Evolutionary conservation across 345 rosid species (phyloP).

Genomic region (Eucalyptus sp.): DNA sequence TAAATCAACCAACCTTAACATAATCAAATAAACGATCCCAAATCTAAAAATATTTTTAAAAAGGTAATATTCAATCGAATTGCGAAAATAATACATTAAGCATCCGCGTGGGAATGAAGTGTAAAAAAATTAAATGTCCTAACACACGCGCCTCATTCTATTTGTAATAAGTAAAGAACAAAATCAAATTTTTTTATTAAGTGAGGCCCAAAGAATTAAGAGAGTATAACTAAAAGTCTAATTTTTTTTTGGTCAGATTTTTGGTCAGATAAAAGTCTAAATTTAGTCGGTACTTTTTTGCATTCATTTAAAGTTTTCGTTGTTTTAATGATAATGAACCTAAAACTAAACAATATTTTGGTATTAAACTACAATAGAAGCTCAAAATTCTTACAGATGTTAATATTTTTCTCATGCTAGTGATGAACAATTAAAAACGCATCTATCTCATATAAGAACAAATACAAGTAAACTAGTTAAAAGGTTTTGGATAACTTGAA

Average conservation of each 20-base stretch:
- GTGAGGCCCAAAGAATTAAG: neutral
- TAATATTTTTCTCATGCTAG: neutral
- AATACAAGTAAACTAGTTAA: neutral
- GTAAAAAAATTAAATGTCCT: neutral
- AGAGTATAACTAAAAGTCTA: neutral
- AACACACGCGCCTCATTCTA: neutral
- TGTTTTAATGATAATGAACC: neutral
- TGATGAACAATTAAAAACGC: neutral
- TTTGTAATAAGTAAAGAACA: neutral
- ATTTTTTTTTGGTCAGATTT: too few relatives aligned
- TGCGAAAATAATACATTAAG: neutral
- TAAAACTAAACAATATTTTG: neutral
- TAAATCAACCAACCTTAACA: neutral
- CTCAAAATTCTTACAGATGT: neutral
- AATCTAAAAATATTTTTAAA: too few relatives aligned
- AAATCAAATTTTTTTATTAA: too few relatives aligned
- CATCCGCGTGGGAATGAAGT: neutral
- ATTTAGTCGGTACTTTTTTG: neutral
- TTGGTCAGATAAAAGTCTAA: neutral
- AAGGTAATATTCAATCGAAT: neutral
- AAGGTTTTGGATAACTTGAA: neutral
- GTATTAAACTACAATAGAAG: neutral
- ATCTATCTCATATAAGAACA: too few relatives aligned
- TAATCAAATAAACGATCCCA: neutral
- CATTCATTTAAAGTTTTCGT: neutral